Base-by-base conservation (phyloP, 2,329 filamentous ascomycete genomes). In the Fusarium decemcellulare region DNA sequence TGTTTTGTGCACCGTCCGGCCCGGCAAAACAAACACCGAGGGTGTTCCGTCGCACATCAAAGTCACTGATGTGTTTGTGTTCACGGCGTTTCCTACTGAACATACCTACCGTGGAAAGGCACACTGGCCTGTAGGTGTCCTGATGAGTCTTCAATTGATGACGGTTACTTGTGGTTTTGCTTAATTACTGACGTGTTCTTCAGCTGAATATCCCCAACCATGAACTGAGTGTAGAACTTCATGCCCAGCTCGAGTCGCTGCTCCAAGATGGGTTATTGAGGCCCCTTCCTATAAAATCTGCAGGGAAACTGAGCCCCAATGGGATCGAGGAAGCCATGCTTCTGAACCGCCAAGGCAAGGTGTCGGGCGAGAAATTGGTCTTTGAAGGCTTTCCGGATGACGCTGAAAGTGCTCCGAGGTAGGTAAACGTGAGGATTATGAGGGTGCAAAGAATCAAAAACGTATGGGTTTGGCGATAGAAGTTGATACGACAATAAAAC, bases 51-150 rank as follows among this genome's bases (percentile, higher is more conserved):
- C 70, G 6, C 66, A 72, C 1, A 73, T 78, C 1, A 76, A 74
- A 15, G 77, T 85, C 2, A 81, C 79, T 0, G 81, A 83, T 70
- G 81, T 84, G 0, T 69, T 84, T 11, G 81, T 84, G 1, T 83
- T 79, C 73, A 83, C 80, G 0, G 80, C 78, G 0, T 84, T 84
- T 40, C 63, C 81, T 5, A 82, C 81, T 8, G 77, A 82, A 3
- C 81, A 83, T 54, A 59, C 58, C 1, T 84, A 83, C 63, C 68
- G 70, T 3, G 63, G 66, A 0, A 56, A 32, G 73, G 76, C 10
- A 34, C 74, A 5, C 78, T 84, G 80, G 81, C 80, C 81, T 1
- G 82, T 83, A 69, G 68, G 77, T 76, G 7, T 23, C 23, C 8
- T 34, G 32, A 12, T 9, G 12, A 3, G 7, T 5, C 7, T 34